These are phyloP conservation scores for Urochloa ruziziensis DNA, from an alignment of 176 grass and related monocot genomes.

Conservation along the genomic window DNA sequence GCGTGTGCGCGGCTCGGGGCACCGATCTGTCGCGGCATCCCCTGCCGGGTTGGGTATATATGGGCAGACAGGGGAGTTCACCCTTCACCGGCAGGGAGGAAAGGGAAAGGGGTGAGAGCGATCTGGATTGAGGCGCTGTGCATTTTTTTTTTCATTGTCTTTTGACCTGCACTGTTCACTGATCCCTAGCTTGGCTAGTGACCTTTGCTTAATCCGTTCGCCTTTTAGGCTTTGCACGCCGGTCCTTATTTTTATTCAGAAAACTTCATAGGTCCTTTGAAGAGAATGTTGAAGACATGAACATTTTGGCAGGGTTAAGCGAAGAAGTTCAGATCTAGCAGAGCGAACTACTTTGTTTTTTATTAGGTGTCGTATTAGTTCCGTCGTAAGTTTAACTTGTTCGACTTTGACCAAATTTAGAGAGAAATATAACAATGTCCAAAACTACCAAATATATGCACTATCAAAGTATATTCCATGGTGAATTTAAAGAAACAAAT, in stretches of 20 bases:
- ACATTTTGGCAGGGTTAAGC: no score
- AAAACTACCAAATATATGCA: no score
- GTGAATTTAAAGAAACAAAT: no score
- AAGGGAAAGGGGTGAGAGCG: not conserved
- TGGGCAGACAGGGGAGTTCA: not conserved
- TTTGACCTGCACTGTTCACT: not conserved
- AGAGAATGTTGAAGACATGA: not conserved
- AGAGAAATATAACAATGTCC: no score
- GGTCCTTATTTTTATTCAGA: not conserved
- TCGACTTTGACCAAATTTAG: no score
- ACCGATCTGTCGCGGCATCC: not conserved
- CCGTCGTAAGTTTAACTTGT: no score
- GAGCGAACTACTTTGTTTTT: no score
- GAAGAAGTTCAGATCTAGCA: no score
- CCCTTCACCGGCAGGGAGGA: not conserved
- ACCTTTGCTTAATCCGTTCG: not conserved
- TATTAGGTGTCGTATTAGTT: no score
- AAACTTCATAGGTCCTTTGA: not conserved
- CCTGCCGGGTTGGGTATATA: not conserved
- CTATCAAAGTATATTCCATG: no score
- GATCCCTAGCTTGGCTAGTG: not conserved
- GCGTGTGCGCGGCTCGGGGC: not conserved
- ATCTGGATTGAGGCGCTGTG: not conserved
- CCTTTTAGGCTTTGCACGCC: not conserved
- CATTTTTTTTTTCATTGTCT: not conserved